Base-by-base conservation (phyloP, 148 eudicot species). In the Beta vulgaris region DNA sequence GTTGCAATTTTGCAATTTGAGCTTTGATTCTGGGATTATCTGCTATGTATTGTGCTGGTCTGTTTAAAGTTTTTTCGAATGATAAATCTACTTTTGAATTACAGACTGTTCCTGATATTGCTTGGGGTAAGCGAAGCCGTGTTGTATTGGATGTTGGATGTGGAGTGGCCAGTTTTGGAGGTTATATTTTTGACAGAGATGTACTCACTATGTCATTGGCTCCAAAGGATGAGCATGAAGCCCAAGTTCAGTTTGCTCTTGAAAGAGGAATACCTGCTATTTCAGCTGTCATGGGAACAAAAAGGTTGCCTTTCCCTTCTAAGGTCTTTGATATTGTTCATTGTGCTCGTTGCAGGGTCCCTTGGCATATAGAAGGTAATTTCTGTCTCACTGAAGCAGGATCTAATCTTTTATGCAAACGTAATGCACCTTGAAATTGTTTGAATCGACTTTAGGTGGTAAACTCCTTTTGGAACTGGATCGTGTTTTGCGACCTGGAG, bases 81-180 rank as follows among this genome's bases (percentile, higher is more conserved):
- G 3, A 32, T 65, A 21, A 7, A 5, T 26, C 25, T 21, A 4
- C 9, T 44, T 51, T 26, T 51, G 57, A 67, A 72, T 68, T 72
- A 31, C 84, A 89, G 93, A 72, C 87, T 48, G 64, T 85, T 84
- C 86, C 90, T 72, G 76, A 76, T 35, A 84, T 85, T 76, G 79
- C 85, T 69, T 89, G 88, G 93, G 93, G 93, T 6, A 87, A 89
- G 75, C 82, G 62, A 59, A 86, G 73, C 55, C 84, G 93, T 36
- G 89, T 87, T 31, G 71, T 89, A 44, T 78, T 89, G 73, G 93
- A 89, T 80, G 88, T 90, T 72, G 96, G 96, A 61, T 88, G 96
- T 54, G 96, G 96, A 21, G 96, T 90, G 70, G 96, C 96, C 74
- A 90, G 95, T 80, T 90, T 90, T 72, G 95, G 95, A 31, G 95